Evolutionary conservation across 192 early-diverging fungal species (phyloP).

Genomic region (Backusella luteola): DNA sequence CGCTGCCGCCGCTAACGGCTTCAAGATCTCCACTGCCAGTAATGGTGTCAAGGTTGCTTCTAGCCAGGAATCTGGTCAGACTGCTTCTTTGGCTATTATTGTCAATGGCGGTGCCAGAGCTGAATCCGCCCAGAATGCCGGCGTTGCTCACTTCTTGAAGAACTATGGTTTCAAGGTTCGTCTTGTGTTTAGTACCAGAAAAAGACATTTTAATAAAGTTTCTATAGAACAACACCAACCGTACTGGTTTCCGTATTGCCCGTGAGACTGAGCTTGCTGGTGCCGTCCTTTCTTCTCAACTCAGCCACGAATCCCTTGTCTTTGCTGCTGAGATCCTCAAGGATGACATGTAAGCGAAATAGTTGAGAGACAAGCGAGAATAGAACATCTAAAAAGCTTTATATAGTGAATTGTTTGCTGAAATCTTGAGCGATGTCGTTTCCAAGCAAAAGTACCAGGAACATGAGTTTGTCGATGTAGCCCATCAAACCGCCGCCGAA

Average conservation of each 20-base stretch:
- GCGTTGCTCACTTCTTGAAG: slow-evolving; percentile 90
- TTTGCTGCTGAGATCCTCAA: slow-evolving; percentile 89
- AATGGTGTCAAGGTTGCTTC: slow-evolving; percentile 67
- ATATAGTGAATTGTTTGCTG: slow-evolving; percentile 70
- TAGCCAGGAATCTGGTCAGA: slow-evolving; percentile 65
- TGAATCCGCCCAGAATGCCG: slow-evolving; percentile 73
- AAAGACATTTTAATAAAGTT: background rate
- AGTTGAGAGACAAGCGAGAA: background rate
- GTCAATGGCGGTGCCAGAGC: slow-evolving; percentile 84
- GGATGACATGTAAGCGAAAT: slow-evolving; percentile 75
- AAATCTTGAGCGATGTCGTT: slow-evolving; percentile 77
- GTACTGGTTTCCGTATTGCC: slow-evolving; percentile 81
- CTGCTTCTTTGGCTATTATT: slow-evolving; percentile 79
- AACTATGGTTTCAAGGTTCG: slow-evolving; percentile 82
- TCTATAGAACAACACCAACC: slow-evolving; percentile 71
- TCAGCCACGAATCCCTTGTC: slow-evolving; percentile 81
- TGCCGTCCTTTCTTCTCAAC: slow-evolving; percentile 74
- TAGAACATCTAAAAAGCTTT: background rate
- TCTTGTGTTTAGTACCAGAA: background rate
- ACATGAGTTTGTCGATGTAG: slow-evolving; percentile 83
- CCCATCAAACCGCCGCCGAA: slow-evolving; percentile 63
- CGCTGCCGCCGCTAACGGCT: slow-evolving; percentile 33
- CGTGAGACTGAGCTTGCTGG: slow-evolving; percentile 93
- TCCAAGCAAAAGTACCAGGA: slow-evolving; percentile 77
- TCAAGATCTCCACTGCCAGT: slow-evolving; percentile 46